These are phyloP conservation scores for Neurospora sp. DNA, from an alignment of 495 filamentous ascomycete species.

Conservation along the genomic window DNA sequence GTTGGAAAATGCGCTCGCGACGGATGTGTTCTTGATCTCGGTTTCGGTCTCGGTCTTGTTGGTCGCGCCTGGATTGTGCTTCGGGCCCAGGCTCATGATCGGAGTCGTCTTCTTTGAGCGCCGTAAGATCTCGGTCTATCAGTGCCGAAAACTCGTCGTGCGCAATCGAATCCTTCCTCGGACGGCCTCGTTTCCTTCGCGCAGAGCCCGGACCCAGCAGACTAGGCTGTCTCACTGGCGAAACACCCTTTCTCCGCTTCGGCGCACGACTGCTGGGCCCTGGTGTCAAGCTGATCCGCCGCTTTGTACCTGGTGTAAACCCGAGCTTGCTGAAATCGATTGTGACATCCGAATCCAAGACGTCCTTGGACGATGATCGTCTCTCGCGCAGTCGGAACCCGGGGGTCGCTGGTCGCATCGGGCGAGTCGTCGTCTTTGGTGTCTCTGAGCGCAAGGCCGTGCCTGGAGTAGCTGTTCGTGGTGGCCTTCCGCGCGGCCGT, in stretches of 20 bases:
- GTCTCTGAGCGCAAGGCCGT: not conserved
- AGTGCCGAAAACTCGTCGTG: conserved; percentile 10
- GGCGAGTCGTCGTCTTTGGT: conserved; percentile 16
- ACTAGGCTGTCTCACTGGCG: conserved; percentile 10
- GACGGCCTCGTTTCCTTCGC: conserved; percentile 22
- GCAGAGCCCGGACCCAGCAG: conserved; percentile 6
- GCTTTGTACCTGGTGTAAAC: not conserved
- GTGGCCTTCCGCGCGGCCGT: conserved; percentile 24
- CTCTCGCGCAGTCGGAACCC: conserved; percentile 1
- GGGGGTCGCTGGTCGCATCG: conserved; percentile 36
- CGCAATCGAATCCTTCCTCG: conserved; percentile 13
- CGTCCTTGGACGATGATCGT: conserved; percentile 8
- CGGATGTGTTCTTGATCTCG: not conserved
- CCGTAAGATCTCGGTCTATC: conserved; percentile 4
- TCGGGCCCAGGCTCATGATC: not conserved
- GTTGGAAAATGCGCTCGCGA: not conserved
- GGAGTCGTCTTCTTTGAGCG: conserved; percentile 1
- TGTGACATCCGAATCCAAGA: conserved; percentile 11
- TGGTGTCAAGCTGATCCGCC: conserved; percentile 10
- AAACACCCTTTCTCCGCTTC: conserved; percentile 16
- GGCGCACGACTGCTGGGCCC: conserved; percentile 7
- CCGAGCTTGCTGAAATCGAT: not conserved
- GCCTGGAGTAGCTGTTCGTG: conserved; percentile 28
- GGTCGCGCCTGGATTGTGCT: not conserved
- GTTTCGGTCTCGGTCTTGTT: not conserved